Conservation (phyloP, 768 basidiomycete genomes). For the Termitomyces sp. region DNA sequence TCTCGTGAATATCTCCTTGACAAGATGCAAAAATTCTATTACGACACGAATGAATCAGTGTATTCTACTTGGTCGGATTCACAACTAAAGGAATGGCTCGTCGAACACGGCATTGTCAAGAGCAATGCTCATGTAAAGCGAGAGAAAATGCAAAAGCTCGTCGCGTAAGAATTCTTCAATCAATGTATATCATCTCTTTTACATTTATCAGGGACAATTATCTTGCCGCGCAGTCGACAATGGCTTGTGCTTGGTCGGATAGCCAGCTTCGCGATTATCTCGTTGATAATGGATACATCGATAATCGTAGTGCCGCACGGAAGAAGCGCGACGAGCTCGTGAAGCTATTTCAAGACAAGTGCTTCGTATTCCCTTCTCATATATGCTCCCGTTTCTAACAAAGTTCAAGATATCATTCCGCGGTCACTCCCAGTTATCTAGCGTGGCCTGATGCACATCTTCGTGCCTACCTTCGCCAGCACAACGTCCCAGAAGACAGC, state of each 20-base stretch:
- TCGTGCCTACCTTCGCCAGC: conserved; percentile 80
- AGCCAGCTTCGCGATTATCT: conserved; percentile 70
- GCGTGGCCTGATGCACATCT: conserved; percentile 92
- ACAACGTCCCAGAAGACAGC: conserved; percentile 64
- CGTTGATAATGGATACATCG: conserved; percentile 62
- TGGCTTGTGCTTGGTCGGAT: conserved; percentile 71
- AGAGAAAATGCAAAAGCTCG: conserved; percentile 74
- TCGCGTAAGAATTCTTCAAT: conserved; percentile 42
- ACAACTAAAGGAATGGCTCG: conserved; percentile 73
- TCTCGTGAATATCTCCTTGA: conserved; percentile 58
- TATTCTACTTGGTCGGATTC: conserved; percentile 75
- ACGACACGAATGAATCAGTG: conserved; percentile 45
- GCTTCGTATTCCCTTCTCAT: conserved; percentile 8
- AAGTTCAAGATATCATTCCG: conserved; percentile 40
- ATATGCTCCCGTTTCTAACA: neutral
- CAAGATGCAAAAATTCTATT: conserved; percentile 79
- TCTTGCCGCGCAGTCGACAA: conserved; percentile 46
- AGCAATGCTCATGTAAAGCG: conserved; percentile 57
- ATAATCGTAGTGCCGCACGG: conserved; percentile 42
- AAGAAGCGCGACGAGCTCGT: conserved; percentile 74
- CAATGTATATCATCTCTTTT: neutral
- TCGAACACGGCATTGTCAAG: conserved; percentile 69
- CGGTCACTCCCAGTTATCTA: conserved; percentile 58
- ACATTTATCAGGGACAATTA: conserved; percentile 57
- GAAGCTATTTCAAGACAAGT: conserved; percentile 69